Evolutionary conservation across 2,329 filamentous ascomycete genomes (phyloP).

Genomic region (Penicillium sp.): DNA sequence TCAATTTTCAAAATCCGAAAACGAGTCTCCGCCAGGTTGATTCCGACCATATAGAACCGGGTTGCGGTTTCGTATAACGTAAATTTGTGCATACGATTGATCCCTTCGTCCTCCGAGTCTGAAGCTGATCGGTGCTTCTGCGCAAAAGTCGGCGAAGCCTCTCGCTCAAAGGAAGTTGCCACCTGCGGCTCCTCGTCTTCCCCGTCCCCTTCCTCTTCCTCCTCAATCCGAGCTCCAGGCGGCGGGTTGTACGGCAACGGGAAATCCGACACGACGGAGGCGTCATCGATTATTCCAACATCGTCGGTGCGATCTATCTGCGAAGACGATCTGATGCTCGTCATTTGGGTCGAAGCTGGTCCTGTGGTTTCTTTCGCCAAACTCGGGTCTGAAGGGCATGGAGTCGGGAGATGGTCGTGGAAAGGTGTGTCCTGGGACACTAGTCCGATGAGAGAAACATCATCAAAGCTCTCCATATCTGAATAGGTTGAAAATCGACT

Average conservation of each 20-base stretch:
- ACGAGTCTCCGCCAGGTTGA: slow-evolving; percentile 81
- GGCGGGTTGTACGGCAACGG: slow-evolving; percentile 33
- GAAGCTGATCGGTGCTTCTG: slow-evolving; percentile 39
- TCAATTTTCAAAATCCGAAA: slow-evolving; percentile 96
- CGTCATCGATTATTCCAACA: slow-evolving; percentile 17
- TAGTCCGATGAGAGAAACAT: slow-evolving; percentile 29
- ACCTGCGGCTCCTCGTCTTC: slow-evolving; percentile 47
- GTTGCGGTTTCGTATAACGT: slow-evolving; percentile 95
- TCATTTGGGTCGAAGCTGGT: slow-evolving; percentile 14
- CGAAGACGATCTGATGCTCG: slow-evolving; percentile 3
- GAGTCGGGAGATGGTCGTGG: slow-evolving; percentile 12
- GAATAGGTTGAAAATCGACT: neutral
- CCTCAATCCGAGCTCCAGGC: slow-evolving; percentile 31
- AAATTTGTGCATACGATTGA: slow-evolving; percentile 83
- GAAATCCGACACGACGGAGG: slow-evolving; percentile 26
- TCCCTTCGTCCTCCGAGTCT: slow-evolving; percentile 45
- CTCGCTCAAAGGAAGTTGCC: slow-evolving; percentile 46
- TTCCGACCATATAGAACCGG: slow-evolving; percentile 90
- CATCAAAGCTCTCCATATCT: slow-evolving; percentile 42
- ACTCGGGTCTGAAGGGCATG: slow-evolving; percentile 7
- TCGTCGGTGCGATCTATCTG: slow-evolving; percentile 15
- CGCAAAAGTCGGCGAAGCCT: slow-evolving; percentile 38
- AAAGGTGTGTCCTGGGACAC: slow-evolving; percentile 15
- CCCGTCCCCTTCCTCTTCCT: slow-evolving; percentile 34
- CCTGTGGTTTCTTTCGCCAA: slow-evolving; percentile 12